Percentiles rank a stretch among this genome's conserved stretches.
Evolutionary conservation across 1,139 yeast species (phyloP).

Genomic region (Candida gigantensis): DNA sequence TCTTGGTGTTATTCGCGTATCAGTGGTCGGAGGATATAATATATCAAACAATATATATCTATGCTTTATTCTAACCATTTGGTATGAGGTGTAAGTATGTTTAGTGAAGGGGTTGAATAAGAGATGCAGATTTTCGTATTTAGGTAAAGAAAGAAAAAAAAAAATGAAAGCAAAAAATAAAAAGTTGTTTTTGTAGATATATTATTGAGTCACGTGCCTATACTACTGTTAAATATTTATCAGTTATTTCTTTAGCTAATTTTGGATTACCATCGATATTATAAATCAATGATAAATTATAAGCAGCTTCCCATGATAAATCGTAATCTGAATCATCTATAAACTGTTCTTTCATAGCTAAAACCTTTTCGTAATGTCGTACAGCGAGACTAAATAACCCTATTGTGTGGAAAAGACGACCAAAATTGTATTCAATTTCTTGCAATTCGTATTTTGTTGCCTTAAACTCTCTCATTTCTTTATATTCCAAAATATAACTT

Average conservation of each 20-base stretch:
- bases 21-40: constrained; percentile 54
- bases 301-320: constrained; percentile 77
- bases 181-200: too few species aligned
- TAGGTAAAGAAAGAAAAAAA: constrained; percentile 1
- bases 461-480: constrained; percentile 37
- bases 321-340: constrained; percentile 45
- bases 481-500: constrained; percentile 73
- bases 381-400: constrained; percentile 77
- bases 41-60: constrained; percentile 82
- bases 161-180: neutral
- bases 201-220: neutral
- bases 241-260: constrained; percentile 64
- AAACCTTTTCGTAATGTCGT: constrained; percentile 67
- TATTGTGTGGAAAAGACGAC: constrained; percentile 79
- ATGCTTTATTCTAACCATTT: constrained; percentile 86
- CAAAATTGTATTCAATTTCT: constrained; percentile 83
- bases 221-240: constrained; percentile 52
- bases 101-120: too few species aligned
- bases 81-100: too few species aligned
- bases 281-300: constrained; percentile 76
- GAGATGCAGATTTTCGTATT: neutral
- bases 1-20: constrained; percentile 10
- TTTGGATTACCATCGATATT: constrained; percentile 70
- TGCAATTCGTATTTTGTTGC: constrained; percentile 59
- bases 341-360: constrained; percentile 34